A percentile compares a stretch with the other conserved stretches of the same genome.
Evolutionary conservation across 2,329 filamentous ascomycete genomes (phyloP).

Genomic region (Claviceps citrina): DNA sequence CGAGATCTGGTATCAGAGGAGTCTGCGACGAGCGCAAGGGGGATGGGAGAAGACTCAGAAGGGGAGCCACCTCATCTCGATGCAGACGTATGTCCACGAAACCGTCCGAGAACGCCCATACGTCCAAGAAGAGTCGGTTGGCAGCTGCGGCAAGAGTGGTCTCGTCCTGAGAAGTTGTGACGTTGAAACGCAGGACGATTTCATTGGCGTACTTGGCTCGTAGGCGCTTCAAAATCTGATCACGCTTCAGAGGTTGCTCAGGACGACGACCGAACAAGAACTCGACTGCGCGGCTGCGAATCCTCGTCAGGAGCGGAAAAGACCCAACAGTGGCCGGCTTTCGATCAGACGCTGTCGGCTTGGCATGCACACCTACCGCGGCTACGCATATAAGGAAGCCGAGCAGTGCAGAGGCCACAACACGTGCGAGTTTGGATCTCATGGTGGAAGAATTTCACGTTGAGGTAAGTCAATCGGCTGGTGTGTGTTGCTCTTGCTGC

Average conservation of each 20-base stretch:
- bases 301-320: conserved; percentile 34
- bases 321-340: conserved; percentile 11
- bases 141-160: conserved; percentile 56
- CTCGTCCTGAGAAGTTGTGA: conserved; percentile 54
- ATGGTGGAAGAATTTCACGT: too few species aligned
- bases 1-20: conserved; percentile 65
- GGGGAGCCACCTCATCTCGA: conserved; percentile 58
- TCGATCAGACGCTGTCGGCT: neutral
- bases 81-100: conserved; percentile 75
- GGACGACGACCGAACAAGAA: conserved; percentile 33
- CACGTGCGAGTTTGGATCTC: too few species aligned
- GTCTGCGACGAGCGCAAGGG: conserved; percentile 58
- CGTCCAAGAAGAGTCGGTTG: conserved; percentile 64
- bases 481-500: too few species aligned
- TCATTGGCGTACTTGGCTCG: conserved; percentile 53
- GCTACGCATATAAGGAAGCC: too few species aligned
- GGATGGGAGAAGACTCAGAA: conserved; percentile 62
- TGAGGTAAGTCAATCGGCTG: too few species aligned
- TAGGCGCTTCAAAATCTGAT: conserved; percentile 16
- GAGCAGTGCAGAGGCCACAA: too few species aligned
- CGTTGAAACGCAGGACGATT: conserved; percentile 78
- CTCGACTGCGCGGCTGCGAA: conserved; percentile 35
- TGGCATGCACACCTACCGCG: neutral
- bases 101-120: conserved; percentile 72
- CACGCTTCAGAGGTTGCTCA: conserved; percentile 13